Evolutionary conservation across 2,329 filamentous ascomycete genomes (phyloP), one percentile per base, ranked within the genome.

Genomic region (Aspergillus cejpii): DNA sequence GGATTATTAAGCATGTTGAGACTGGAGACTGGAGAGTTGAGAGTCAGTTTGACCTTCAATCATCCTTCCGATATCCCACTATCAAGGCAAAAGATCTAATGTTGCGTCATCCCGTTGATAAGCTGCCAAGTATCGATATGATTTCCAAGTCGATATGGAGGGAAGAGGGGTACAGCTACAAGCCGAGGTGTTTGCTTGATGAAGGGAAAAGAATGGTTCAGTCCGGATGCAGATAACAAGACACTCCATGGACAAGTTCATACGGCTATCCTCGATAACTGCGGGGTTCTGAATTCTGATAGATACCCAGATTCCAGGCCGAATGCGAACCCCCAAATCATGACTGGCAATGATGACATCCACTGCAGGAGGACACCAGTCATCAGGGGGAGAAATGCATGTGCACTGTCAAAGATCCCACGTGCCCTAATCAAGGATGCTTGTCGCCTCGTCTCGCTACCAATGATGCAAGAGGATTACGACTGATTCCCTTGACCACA

Each of bases 401-500:
- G 34, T 38, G 23, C 27, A 19, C 24, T 37, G 33, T 29, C 36
- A 26, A 43, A 44, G 27, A 23, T 34, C 49, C 49, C 51, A 53
- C 49, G 49, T 51, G 51, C 47, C 21, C 43, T 29, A 19, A 42
- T 44, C 39, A 43, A 15, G 47, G 44, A 42, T 44, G 43, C 39
- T 44, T 51, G 36, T 53, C 49, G 51, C 47, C 49, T 47, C 33
- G 37, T 45, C 33, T 40, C n/a, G 19, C 36, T 15, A n/a, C n/a
- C n/a, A 28, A 31, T 15, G 28, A n/a, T 31, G 28, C 24, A 21
- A 40, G 33, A 41, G 20, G 45, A 39, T 44, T 46, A 24, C 34
- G 17, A n/a, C 28, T 17, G 15, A 17, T 3, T 19, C 19, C 39
- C 31, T 37, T 39, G 36, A 40, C 37, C 39, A 38, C 23, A 24